Base-by-base conservation (phyloP, 2,329 filamentous ascomycete species). In the Clathrospora elynae region DNA sequence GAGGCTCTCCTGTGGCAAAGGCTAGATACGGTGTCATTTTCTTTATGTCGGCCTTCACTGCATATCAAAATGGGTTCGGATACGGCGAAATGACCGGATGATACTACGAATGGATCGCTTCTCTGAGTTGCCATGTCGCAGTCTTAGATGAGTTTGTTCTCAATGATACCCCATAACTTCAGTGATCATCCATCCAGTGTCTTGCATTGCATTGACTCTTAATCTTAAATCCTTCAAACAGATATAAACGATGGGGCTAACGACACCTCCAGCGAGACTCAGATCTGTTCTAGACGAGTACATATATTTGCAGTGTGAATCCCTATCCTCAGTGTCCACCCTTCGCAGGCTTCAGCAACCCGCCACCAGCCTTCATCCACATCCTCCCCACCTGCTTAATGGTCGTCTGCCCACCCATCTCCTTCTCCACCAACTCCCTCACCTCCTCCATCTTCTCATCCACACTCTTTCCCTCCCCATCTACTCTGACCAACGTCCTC, bases 371-470 rank as follows among this genome's bases (percentile, higher is more conserved):
- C 39, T 74, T 73, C 46, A 80, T 67, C 80, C 80, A 83, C 28
- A 73, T 71, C 44, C 49, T 62, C 26, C 73, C 75, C 12, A 80
- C 71, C 23, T 57, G 58, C 11, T 67, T 60, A 29, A 80, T 46
- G 11, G 53, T 49, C 5, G 73, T 72, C 7, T 71, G 39, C 3
- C 54, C 50, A 24, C 58, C 74, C 55, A 72, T 69, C 29, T 82
- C 79, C 25, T 72, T 67, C 41, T 82, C 81, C 14, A 88, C 76
- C 36, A 95, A 67, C 53, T 80, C 80, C 45, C 75, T 71, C 6
- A 87, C 80, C 51, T 78, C 82, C n/a, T 79, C 78, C 48, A 77
- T 69, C 66, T 82, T 86, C 0, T 80, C 80, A 10, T 73, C 73
- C 46, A 77, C 67, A 64, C 82, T 85, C 0, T 80, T 81, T n/a